phyloP scores from a whole-genome alignment of 2,329 filamentous ascomycete species.

The Cytospora paraplurivora region DNA sequence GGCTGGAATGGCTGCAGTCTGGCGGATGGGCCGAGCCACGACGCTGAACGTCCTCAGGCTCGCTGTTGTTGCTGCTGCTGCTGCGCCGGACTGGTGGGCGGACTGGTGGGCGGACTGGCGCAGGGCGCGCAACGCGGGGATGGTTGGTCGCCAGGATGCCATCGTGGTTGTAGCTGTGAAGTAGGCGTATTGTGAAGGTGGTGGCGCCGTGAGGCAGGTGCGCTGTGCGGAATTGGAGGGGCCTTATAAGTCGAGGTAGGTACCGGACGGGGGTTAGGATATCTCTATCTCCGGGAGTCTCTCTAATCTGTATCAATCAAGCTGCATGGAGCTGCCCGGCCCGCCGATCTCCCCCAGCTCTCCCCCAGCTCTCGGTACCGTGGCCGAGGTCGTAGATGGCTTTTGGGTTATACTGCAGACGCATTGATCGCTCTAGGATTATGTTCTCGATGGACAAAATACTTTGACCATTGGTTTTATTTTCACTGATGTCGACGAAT shows the following conservation, averaged over 20 bases:
- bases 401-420: not conserved
- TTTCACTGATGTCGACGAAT: not conserved
- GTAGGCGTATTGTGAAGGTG: not conserved
- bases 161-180: conserved; percentile 7
- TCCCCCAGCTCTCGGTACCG: conserved; percentile 7
- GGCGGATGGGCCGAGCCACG: not conserved
- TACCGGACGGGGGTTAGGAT: not conserved
- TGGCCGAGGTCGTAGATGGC: not conserved
- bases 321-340: conserved; percentile 1
- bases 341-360: conserved; percentile 16
- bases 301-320: not conserved
- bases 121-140: conserved; percentile 14
- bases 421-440: not conserved
- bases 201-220: not conserved
- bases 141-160: conserved; percentile 21
- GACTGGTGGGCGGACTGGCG: conserved; percentile 14
- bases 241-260: not conserved
- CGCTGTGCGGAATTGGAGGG: conserved; percentile 1
- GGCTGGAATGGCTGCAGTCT: not conserved
- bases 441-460: not conserved
- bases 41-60: not conserved
- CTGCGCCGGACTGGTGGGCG: conserved; percentile 6
- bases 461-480: not conserved
- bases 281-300: not conserved
- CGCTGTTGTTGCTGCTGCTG: not conserved